Conservation (phyloP, 768 basidiomycete genomes). For the Tulasnella calospora region DNA sequence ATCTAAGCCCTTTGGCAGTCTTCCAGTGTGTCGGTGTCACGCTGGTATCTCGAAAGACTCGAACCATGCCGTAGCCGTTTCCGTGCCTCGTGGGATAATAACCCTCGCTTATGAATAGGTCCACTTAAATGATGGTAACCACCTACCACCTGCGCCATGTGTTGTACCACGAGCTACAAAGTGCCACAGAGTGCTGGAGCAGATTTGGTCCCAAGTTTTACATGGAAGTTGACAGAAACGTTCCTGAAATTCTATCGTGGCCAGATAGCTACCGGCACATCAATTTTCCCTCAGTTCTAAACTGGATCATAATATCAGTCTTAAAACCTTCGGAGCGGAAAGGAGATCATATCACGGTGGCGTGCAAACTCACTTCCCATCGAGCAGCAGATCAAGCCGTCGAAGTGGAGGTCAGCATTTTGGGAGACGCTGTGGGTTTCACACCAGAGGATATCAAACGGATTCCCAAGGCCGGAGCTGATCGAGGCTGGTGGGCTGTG, state of each 20-base stretch:
- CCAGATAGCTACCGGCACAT: not conserved
- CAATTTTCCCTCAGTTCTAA: not conserved
- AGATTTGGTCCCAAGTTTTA: not conserved
- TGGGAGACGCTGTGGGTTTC: not conserved
- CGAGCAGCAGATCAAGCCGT: not conserved
- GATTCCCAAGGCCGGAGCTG: not conserved
- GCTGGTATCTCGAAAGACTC: too few species aligned
- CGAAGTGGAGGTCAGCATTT: not conserved
- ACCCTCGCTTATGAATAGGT: too few species aligned
- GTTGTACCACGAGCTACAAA: not conserved
- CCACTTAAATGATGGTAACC: not conserved
- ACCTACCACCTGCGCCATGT: not conserved
- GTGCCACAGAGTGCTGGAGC: not conserved
- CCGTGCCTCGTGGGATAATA: too few species aligned
- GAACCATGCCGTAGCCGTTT: too few species aligned
- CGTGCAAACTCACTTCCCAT: not conserved
- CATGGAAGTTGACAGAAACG: not conserved
- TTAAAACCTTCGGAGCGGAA: not conserved
- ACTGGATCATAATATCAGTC: not conserved
- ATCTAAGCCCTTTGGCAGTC: too few species aligned
- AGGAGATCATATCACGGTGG: not conserved
- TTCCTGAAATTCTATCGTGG: not conserved
- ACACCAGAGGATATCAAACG: not conserved
- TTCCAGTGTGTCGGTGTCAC: too few species aligned
- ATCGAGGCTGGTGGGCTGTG: not conserved